phyloP scores from a whole-genome alignment of 2,329 filamentous ascomycete species.

The Metarhizium album region DNA sequence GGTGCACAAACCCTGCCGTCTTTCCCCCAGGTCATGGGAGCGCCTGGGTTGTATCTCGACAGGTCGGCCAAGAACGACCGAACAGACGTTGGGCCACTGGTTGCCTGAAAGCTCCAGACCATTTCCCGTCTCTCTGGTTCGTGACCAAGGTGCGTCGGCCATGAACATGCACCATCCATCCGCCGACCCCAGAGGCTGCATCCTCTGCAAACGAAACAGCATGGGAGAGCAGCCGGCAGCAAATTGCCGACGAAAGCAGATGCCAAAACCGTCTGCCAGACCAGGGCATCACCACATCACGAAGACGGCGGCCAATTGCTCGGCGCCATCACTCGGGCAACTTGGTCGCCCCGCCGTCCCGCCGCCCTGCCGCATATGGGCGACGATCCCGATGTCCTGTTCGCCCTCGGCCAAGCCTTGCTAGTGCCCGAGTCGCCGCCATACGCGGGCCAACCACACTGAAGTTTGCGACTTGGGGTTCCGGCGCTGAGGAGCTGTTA shows the following conservation, averaged over 20 bases:
- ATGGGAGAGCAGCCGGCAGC: not conserved
- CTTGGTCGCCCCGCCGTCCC: not conserved
- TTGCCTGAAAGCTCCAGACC: not conserved
- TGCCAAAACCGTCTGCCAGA: not conserved
- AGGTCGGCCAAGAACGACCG: too few relatives aligned
- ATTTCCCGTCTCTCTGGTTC: not conserved
- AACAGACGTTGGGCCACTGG: not conserved
- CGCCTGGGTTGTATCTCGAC: not conserved
- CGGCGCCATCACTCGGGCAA: conserved; percentile 4
- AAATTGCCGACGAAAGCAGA: not conserved
- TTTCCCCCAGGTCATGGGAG: not conserved
- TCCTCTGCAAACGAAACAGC: not conserved
- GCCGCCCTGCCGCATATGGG: not conserved
- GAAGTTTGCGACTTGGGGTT: not conserved
- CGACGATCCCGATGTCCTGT: not conserved
- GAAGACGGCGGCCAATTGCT: conserved; percentile 5
- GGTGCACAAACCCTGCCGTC: not conserved
- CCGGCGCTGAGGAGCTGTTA: not conserved
- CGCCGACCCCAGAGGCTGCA: not conserved
- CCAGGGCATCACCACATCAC: not conserved
- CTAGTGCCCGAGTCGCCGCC: not conserved
- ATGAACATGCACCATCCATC: not conserved
- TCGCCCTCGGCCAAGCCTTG: not conserved
- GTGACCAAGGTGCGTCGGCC: not conserved
- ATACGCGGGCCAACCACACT: not conserved